Evolutionary conservation across 768 basidiomycete genomes (phyloP), one percentile per base, ranked within the genome.

Genomic region (Amanita subjunquillea): DNA sequence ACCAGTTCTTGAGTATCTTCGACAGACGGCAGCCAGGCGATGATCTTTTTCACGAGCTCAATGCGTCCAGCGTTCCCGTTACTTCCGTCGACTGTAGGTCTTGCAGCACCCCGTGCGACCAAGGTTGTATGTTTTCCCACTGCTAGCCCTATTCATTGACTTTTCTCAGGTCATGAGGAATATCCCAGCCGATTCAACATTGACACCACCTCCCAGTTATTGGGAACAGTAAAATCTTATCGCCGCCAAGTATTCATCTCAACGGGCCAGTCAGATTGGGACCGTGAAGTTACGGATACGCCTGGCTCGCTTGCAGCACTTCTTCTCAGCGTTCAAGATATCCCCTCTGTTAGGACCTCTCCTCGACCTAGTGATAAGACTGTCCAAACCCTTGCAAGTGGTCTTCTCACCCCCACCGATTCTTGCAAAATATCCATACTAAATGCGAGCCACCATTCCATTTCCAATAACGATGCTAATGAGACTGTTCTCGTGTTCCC

Each of bases 241-340:
- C 79, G 78, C 37, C 83, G 91, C 22, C 87, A 92, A 74, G 89
- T 95, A 32, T 73, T 97, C 32, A 87, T 97, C 50, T 93, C 90
- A 1, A 95, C 92, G 0, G 91, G 91, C 5, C 83, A 87, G 67
- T 74, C 82, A 17, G 91, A 98, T 69, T 97, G 94, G 94, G 78
- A 81, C 37, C 73, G 74, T 39, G 83, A 92, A 40, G 80, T 97
- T 54, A 85, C 86, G 2, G 78, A 83, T 54, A 85, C 79, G 25
- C 69, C 75, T 23, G 78, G 75, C 45, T 81, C 85, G 4, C 79
- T 98, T 23, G 88, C 93, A 5, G 75, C 80, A 55, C 67, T 78
- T 68, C 61, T 85, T 59, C 56, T 66, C 23, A 63, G 67, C 37
- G 69, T 74, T 30, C 64, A 67, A 50, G 57, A 58, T 38, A 57